phyloP scores from a whole-genome alignment of 2,329 filamentous ascomycete genomes.

The Ophiocordyceps camponoti-floridani region DNA sequence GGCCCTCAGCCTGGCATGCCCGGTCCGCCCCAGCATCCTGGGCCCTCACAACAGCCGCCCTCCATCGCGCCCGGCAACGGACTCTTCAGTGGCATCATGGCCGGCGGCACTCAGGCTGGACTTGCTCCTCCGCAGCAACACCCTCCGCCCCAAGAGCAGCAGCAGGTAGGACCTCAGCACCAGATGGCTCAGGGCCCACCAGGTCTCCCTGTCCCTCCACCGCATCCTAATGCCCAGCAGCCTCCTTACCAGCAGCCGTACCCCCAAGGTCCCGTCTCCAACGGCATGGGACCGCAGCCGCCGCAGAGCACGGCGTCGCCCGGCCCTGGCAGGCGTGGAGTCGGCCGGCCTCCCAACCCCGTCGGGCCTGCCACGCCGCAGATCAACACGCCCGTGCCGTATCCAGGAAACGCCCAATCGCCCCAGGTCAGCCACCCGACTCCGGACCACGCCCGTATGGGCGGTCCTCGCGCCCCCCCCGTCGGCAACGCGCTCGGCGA shows the following conservation, averaged over 20 bases:
- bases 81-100: conserved; percentile 91
- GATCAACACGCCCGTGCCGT: conserved; percentile 74
- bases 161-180: conserved; percentile 31
- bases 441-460: conserved; percentile 41
- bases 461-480: conserved; percentile 28
- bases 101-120: conserved; percentile 67
- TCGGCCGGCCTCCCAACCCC: conserved; percentile 44
- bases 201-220: conserved; percentile 38
- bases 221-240: conserved; percentile 45
- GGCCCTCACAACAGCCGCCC: conserved; percentile 68
- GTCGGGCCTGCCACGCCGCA: conserved; percentile 72
- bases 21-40: conserved; percentile 56
- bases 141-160: conserved; percentile 53
- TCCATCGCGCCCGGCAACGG: conserved; percentile 84
- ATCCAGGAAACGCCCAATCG: conserved; percentile 65
- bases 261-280: conserved; percentile 37
- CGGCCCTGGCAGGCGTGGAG: conserved; percentile 59
- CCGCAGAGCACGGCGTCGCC: conserved; percentile 76
- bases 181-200: conserved; percentile 60
- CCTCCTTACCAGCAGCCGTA: conserved; percentile 58
- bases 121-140: conserved; percentile 62
- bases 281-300: conserved; percentile 65
- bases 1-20: conserved; percentile 39
- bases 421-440: conserved; percentile 80
- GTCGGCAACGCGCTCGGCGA: conserved; percentile 57